Conservation (phyloP, 257 asterid genomes). For the Solanum sejunctum region DNA sequence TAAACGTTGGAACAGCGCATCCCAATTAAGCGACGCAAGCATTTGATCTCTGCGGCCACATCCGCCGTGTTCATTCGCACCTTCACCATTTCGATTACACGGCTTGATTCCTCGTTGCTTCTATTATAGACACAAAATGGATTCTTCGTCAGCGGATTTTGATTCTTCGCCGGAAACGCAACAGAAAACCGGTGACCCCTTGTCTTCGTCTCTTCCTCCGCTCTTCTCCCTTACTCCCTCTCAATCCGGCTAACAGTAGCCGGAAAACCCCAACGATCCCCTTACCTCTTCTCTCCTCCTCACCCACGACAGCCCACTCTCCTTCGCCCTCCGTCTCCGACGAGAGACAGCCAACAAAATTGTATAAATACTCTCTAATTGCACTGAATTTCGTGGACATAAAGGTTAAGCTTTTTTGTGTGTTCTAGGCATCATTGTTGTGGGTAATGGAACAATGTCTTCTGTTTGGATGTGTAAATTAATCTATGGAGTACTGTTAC, state of each 20-base stretch:
- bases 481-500: background rate
- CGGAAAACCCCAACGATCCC: no score
- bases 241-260: no score
- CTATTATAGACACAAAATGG: background rate
- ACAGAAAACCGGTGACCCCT: background rate
- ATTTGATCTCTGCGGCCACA: constrained; percentile 98
- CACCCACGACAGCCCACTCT: no score
- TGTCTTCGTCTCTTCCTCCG: no score
- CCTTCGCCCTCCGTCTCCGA: no score
- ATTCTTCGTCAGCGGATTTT: background rate
- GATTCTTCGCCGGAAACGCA: background rate
- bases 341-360: background rate
- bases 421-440: background rate
- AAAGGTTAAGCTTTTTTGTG: background rate
- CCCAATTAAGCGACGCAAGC: constrained; percentile 85
- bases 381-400: background rate
- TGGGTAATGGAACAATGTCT: background rate
- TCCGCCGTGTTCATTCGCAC: constrained; percentile 99
- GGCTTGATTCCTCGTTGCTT: background rate
- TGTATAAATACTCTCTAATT: background rate
- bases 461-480: background rate
- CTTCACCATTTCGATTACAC: constrained; percentile 65
- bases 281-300: no score
- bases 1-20: constrained; percentile 98
- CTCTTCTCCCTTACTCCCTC: no score